A percentile compares a stretch with the other conserved stretches of the same genome.
phyloP scores from a whole-genome alignment of 164 flowering plant species.

The Liquidambar formosana region DNA sequence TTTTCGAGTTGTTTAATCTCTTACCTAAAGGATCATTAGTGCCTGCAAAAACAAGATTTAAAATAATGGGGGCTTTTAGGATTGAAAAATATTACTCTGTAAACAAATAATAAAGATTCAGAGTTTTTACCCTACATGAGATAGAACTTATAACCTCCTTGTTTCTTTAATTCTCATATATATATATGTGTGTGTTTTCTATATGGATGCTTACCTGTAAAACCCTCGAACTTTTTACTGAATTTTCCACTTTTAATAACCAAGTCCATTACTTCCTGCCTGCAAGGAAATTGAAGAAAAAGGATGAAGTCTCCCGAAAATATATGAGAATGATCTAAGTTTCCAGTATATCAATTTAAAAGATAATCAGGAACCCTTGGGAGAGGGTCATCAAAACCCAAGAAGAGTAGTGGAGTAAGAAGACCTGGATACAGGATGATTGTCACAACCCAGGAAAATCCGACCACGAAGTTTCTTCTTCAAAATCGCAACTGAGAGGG shows the following conservation, averaged over 20 bases:
- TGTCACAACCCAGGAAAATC: constrained; percentile 91
- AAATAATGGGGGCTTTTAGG: neutral
- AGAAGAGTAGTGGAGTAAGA: neutral
- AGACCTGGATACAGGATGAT: constrained; percentile 91
- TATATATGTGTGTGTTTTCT: neutral
- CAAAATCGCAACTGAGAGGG: constrained; percentile 73
- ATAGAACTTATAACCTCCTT: too few relatives aligned
- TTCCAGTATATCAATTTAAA: too few relatives aligned
- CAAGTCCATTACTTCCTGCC: constrained; percentile 86
- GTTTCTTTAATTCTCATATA: neutral
- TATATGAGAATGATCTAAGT: neutral
- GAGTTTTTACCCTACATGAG: neutral
- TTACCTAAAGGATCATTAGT: constrained; percentile 68
- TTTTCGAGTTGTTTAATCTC: constrained; percentile 63
- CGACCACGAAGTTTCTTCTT: constrained; percentile 65
- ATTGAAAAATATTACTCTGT: neutral
- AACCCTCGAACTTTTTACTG: constrained; percentile 57
- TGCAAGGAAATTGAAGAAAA: constrained; percentile 27
- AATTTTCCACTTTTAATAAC: constrained; percentile 76
- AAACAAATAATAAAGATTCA: neutral
- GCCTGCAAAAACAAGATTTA: constrained; percentile 32
- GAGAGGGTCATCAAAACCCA: neutral
- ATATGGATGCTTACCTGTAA: constrained; percentile 44
- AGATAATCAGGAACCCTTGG: too few relatives aligned
- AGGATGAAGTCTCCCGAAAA: constrained; percentile 1